Evolutionary conservation across 2,329 filamentous ascomycete genomes (phyloP), one percentile per base, ranked within the genome.

Genomic region (Botryosphaeria dothidea): DNA sequence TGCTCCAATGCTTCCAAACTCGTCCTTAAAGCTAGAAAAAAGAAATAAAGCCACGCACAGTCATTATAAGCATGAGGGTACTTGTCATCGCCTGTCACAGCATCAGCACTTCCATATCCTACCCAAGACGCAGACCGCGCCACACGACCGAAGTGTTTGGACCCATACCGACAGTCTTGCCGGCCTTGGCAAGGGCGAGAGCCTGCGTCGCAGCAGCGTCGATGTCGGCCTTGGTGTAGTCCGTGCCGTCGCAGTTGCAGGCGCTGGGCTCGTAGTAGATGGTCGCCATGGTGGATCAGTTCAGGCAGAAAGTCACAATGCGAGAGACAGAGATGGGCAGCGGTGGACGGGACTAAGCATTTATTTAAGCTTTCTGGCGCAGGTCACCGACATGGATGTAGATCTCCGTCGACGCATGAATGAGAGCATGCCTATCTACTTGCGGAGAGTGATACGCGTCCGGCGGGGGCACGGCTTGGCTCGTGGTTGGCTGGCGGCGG

Each of bases 31-130:
- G n/a, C n/a, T n/a, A n/a, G n/a, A n/a, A n/a, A n/a, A n/a, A n/a
- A 43, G 6, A 29, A 25, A 19, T 15, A 13, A 11, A 45, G 13
- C 11, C 4, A 31, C 46, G 17, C 21, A 63, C 48, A 75, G 63
- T 76, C 73, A 56, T 76, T 73, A 65, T 76, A 76, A 13, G 65
- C 69, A 64, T 76, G 74, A 2, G 74, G 74, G 54, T 75, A 76
- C 49, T 69, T 71, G 66, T 73, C 72, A 27, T 62, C 54, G 17
- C 73, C 72, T 41, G 17, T 4, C 7, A 51, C 17, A 29, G 8
- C 13, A 15, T 25, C n/a, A 41, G 31, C 17, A 2, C 13, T 25
- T 11, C 25, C 8, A 25, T 4, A 25, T 3, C 8, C 11, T 48
- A 13, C 45, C 11, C 23, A 25, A 3, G 5, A 3, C 25, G 27